A percentile compares a stretch with the other conserved stretches of the same genome.
Conservation (phyloP, 129 eudicot genomes). For the Ambrosia artemisiifolia region DNA sequence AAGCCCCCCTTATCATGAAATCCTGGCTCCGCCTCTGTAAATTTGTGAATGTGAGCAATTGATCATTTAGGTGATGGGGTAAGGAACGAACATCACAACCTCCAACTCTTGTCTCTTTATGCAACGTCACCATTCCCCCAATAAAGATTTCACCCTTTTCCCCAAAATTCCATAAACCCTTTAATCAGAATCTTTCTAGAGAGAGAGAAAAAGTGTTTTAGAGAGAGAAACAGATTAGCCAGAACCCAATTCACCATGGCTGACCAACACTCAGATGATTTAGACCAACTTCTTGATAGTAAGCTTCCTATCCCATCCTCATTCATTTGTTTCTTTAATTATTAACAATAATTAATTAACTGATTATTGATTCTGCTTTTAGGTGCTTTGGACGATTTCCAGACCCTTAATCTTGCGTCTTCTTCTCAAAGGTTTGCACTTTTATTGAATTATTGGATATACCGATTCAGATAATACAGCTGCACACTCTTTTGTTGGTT, state of each 20-base stretch:
- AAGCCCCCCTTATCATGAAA: too few species aligned
- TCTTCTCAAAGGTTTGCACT: conserved; percentile 65
- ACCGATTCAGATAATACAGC: neutral
- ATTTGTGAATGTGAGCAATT: conserved; percentile 15
- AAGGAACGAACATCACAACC: conserved; percentile 11
- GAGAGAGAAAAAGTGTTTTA: conserved; percentile 3
- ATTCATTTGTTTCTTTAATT: neutral
- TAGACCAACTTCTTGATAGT: conserved; percentile 97
- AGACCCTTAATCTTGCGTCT: conserved; percentile 73
- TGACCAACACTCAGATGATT: conserved; percentile 55
- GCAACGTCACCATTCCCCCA: conserved; percentile 25
- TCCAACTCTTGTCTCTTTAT: conserved; percentile 1
- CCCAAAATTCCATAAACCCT: conserved; percentile 22
- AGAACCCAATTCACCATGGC: conserved; percentile 38
- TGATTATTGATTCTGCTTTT: conserved; percentile 13
- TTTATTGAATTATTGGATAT: neutral
- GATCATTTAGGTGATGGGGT: conserved; percentile 15
- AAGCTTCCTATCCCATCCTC: conserved; percentile 21
- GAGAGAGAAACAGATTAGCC: neutral
- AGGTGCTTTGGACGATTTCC: conserved; percentile 99
- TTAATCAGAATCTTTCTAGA: neutral
- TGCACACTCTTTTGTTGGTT: neutral
- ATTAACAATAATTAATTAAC: neutral
- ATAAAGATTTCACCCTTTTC: conserved; percentile 14
- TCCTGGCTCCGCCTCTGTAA: too few species aligned